phyloP scores from a whole-genome alignment of 768 basidiomycete species.

The Trichaptum fuscoviolaceum region DNA sequence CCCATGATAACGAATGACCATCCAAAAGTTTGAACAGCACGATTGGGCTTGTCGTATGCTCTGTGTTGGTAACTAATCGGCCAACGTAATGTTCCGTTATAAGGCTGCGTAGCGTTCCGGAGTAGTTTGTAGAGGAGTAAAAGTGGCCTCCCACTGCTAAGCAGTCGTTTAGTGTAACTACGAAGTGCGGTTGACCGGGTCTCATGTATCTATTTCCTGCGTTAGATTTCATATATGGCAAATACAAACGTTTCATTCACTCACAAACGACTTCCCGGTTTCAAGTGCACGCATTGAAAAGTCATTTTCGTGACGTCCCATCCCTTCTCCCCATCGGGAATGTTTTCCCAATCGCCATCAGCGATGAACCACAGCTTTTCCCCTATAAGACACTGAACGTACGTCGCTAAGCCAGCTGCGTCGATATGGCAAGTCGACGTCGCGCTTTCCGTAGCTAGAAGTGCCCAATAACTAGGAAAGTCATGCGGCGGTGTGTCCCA shows the following conservation, averaged over 20 bases:
- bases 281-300: background rate
- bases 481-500: background rate
- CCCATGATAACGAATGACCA: background rate
- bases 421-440: background rate
- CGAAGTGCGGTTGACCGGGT: background rate
- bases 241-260: too few species aligned
- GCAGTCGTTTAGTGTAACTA: background rate
- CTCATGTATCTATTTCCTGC: background rate
- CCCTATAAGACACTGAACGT: background rate
- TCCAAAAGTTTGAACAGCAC: background rate
- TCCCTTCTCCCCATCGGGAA: background rate
- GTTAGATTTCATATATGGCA: too few species aligned
- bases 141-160: slow-evolving; percentile 1
- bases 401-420: slow-evolving; percentile 1
- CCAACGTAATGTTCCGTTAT: background rate
- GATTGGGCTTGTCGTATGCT: background rate
- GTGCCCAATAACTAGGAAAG: background rate
- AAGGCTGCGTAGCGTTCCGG: background rate
- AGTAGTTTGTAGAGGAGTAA: background rate
- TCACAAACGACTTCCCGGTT: background rate
- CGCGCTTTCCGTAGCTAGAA: background rate
- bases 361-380: background rate
- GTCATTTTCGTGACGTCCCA: background rate
- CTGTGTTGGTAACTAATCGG: background rate
- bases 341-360: background rate